phyloP scores from a whole-genome alignment of 164 flowering plant genomes.

The Liriodendron chinense region DNA sequence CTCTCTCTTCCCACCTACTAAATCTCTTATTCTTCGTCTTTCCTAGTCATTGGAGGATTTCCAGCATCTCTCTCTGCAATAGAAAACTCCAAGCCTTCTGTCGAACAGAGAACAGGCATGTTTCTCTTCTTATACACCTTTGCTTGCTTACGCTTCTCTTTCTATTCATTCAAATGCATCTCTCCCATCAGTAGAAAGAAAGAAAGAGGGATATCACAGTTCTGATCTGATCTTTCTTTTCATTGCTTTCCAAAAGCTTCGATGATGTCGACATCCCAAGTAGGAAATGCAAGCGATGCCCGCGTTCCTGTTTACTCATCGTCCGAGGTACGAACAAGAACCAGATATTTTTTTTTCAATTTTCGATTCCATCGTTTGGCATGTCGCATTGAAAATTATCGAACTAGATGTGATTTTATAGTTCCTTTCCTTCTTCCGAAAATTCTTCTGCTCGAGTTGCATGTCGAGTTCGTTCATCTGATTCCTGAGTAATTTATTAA shows the following conservation, averaged over 20 bases:
- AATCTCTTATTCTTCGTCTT: neutral
- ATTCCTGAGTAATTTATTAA: neutral
- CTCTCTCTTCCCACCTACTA: neutral
- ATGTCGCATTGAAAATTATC: slow-evolving; percentile 1
- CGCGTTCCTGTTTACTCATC: slow-evolving; percentile 28
- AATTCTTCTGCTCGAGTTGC: neutral
- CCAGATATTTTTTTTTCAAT: neutral
- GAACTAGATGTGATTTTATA: slow-evolving; percentile 6
- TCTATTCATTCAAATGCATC: neutral
- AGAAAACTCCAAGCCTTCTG: neutral
- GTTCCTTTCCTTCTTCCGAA: slow-evolving; percentile 34
- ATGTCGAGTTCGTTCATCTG: neutral
- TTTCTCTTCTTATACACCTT: neutral
- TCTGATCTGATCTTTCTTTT: neutral
- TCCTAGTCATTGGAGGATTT: neutral
- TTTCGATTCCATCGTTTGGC: neutral
- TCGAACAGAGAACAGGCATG: neutral
- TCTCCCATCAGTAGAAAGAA: neutral
- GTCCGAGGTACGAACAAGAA: slow-evolving; percentile 17
- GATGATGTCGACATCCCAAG: slow-evolving; percentile 21
- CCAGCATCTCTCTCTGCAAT: neutral
- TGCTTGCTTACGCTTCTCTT: neutral
- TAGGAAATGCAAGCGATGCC: slow-evolving; percentile 32
- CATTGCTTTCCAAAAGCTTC: slow-evolving; percentile 17
- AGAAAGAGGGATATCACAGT: neutral